Conservation (phyloP, 2,329 filamentous ascomycete genomes). For the Fusarium nygamai region DNA sequence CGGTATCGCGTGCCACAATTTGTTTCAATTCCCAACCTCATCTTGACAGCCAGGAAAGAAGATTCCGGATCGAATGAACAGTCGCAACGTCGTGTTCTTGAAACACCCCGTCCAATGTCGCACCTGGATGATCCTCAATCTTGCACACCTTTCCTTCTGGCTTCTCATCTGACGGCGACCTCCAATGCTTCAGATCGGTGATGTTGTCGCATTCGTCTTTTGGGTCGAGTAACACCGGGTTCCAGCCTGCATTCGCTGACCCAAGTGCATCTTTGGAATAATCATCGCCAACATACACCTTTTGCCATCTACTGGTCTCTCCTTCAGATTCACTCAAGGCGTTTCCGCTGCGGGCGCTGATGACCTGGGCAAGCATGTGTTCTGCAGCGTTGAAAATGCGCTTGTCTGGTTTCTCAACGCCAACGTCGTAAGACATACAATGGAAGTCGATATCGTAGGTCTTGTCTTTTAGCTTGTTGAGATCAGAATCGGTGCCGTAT, state of each 20-base stretch:
- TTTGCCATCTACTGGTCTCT: background rate
- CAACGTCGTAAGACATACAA: slow-evolving; percentile 69
- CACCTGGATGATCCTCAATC: background rate
- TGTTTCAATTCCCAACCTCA: rapidly evolving
- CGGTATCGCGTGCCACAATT: background rate
- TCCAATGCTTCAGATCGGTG: background rate
- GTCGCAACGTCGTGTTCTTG: background rate
- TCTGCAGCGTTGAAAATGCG: slow-evolving; percentile 66
- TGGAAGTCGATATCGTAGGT: slow-evolving; percentile 31
- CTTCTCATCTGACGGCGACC: background rate
- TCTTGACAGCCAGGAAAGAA: slow-evolving; percentile 17
- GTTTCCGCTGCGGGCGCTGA: slow-evolving; percentile 6
- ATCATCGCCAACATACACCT: slow-evolving; percentile 34
- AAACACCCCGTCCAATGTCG: slow-evolving; percentile 13
- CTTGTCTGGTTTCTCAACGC: slow-evolving; percentile 66
- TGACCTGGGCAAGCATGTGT: slow-evolving; percentile 45
- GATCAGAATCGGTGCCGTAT: background rate
- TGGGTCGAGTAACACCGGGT: slow-evolving; percentile 21
- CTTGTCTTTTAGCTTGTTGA: rapidly evolving
- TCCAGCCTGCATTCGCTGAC: slow-evolving; percentile 24
- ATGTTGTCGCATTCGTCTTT: slow-evolving; percentile 5
- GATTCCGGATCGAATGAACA: slow-evolving; percentile 11
- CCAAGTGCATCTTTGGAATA: slow-evolving; percentile 33
- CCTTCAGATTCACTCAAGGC: background rate
- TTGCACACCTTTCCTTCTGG: background rate